Conservation (phyloP, 768 basidiomycete species). For the Phanerochaete carnosa region DNA sequence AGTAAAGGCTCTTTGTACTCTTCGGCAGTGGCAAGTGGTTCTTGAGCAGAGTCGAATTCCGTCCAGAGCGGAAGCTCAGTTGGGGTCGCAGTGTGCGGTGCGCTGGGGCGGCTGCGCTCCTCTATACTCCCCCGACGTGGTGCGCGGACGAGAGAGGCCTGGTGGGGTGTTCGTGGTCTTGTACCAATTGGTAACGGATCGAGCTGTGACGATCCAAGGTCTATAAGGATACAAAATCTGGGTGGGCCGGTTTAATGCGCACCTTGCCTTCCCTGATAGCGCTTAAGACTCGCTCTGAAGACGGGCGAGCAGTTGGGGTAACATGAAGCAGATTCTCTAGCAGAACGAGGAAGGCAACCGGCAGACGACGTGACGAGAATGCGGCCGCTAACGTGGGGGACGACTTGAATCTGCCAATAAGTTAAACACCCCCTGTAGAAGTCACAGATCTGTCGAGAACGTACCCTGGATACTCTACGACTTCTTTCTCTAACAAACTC, state of each 20-base stretch:
- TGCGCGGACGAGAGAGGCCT: slow-evolving; percentile 14
- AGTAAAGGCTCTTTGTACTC: not conserved
- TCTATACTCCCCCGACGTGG: not conserved
- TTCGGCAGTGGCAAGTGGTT: not conserved
- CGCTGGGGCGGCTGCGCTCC: not conserved
- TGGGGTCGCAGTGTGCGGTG: not conserved
- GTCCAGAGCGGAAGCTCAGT: slow-evolving; percentile 7
- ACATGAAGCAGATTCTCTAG: slow-evolving; percentile 71
- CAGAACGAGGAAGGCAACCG: slow-evolving; percentile 65
- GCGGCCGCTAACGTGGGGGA: slow-evolving; percentile 45
- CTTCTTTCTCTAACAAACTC: slow-evolving; percentile 68
- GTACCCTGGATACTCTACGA: slow-evolving; percentile 72
- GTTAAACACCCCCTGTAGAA: not conserved
- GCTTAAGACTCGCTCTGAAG: slow-evolving; percentile 64
- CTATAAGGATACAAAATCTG: not conserved
- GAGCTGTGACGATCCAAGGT: slow-evolving; percentile 24
- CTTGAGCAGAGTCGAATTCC: not conserved
- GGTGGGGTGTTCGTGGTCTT: not conserved
- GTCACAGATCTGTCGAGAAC: slow-evolving; percentile 16
- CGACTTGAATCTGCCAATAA: slow-evolving; percentile 43
- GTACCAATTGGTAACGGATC: slow-evolving; percentile 16
- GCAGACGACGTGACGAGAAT: slow-evolving; percentile 72
- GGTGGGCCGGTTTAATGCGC: slow-evolving; percentile 19
- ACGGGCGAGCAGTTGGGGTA: slow-evolving; percentile 57
- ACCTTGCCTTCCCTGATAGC: slow-evolving; percentile 75